Base-by-base conservation (phyloP, 495 filamentous ascomycete species). In the Copromyces sp. region DNA sequence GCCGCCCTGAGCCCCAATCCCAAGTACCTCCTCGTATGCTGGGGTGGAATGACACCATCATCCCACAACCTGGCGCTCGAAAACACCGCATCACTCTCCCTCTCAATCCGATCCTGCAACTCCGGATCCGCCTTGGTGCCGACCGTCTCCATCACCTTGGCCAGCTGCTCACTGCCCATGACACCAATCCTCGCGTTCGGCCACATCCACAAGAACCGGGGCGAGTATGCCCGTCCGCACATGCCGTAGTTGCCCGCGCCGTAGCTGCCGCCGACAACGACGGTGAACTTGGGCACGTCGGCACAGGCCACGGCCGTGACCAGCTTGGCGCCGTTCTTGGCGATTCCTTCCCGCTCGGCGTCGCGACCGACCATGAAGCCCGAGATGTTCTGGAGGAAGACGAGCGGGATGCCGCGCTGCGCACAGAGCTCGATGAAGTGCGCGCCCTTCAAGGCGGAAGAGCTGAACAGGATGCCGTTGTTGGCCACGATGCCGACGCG, bases 401-500 rank as follows among this genome's bases (percentile, higher is more conserved):
- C 84, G 0, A 99, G 84, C 17, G 95, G 95, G 68, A 98, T 93
- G 35, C 90, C 87, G 69, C 96, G 91, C 81, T 98, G 93, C 8
- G 90, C 88, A 84, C 95, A 98, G n/a, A 99, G 90, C 81, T 99
- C 93, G 79, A 98, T 97, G 82, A 99, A 99, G 82, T 99, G 95
- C 5, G 95, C 94, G 12, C 95, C 95, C 81, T 99, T 99, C 68
- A 97, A 87, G 4, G 93, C 89, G 17, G 91, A 93, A 75, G 92
- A 89, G 44, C 93, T 95, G 87, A 98, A 97, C n/a, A 99, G 86
- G 75, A 98, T 97, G 69, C 96, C 96, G 78, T 98, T 97, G 85
- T 98, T 98, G 69, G 94, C 95, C 6, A 99, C 84, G 74, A 99
- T 97, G 69, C 95, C 95, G 20, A 99, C 92, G 47, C 89, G 92